Percentiles rank a stretch among this genome's conserved stretches.
phyloP scores from a whole-genome alignment of 352 stramenopile genomes.

The Globisporangium viniferum region DNA sequence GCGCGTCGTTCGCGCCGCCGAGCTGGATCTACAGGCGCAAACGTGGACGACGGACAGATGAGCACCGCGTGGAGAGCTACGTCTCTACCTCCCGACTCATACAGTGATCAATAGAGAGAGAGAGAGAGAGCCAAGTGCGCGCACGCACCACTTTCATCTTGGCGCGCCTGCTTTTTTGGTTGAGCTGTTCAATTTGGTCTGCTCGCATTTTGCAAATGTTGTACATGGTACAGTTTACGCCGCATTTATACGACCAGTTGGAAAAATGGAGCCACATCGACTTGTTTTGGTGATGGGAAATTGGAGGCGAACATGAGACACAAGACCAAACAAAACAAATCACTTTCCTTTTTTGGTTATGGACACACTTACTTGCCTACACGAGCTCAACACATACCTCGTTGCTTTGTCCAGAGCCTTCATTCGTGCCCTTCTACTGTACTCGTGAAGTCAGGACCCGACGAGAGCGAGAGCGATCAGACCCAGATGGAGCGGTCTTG shows the following conservation, averaged over 20 bases:
- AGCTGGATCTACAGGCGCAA: constrained; percentile 56
- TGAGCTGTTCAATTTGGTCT: neutral
- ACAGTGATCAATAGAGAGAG: neutral
- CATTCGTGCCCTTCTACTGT: neutral
- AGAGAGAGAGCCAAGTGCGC: neutral
- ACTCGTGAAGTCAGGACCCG: neutral
- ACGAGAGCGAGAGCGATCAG: constrained; percentile 8
- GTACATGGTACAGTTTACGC: neutral
- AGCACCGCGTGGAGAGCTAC: neutral
- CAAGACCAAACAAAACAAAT: neutral
- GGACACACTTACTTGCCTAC: neutral
- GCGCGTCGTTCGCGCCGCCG: constrained; percentile 57
- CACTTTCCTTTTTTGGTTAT: neutral
- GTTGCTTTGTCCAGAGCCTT: neutral
- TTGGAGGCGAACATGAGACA: neutral
- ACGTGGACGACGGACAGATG: neutral
- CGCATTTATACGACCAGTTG: neutral
- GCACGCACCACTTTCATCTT: constrained; percentile 10
- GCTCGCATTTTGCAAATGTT: neutral
- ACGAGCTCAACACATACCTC: neutral
- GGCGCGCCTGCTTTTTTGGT: neutral
- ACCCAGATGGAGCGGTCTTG: constrained; percentile 21
- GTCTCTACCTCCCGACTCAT: neutral
- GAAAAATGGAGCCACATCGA: neutral
- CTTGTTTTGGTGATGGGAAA: too few species aligned